These are phyloP conservation scores for Boletus pseudo-olivaceus DNA, from an alignment of 768 basidiomycete species.

Conservation along the genomic window DNA sequence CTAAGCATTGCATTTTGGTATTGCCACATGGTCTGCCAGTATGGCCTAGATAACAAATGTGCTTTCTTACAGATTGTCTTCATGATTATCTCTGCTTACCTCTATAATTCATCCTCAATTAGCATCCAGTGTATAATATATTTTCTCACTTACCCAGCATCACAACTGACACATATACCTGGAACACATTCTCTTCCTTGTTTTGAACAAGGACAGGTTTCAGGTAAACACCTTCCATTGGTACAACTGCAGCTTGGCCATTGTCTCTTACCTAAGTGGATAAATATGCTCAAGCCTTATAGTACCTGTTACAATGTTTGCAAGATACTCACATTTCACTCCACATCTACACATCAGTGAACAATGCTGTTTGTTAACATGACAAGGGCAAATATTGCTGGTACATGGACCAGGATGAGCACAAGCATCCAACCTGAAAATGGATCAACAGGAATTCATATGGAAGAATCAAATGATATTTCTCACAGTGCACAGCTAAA, in stretches of 20 bases:
- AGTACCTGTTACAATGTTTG: too few relatives aligned
- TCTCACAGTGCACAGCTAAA: slow-evolving; percentile 8
- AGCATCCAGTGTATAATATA: neutral
- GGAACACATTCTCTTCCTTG: slow-evolving; percentile 49
- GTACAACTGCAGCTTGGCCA: slow-evolving; percentile 11
- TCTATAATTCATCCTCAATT: slow-evolving; percentile 10
- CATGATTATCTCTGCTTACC: slow-evolving; percentile 8
- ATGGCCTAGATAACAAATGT: slow-evolving; percentile 12
- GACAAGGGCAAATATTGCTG: slow-evolving; percentile 40
- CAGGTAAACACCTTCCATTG: slow-evolving; percentile 28
- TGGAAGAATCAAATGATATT: neutral
- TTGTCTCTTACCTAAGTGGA: slow-evolving; percentile 13
- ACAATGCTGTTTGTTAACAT: slow-evolving; percentile 38
- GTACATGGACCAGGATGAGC: slow-evolving; percentile 48
- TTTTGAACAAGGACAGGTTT: slow-evolving; percentile 37
- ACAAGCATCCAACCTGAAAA: slow-evolving; percentile 37
- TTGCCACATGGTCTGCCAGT: slow-evolving; percentile 25
- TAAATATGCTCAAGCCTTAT: neutral
- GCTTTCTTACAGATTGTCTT: neutral
- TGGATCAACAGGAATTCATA: neutral
- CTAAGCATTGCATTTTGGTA: slow-evolving; percentile 24
- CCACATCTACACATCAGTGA: slow-evolving; percentile 47
- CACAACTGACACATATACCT: slow-evolving; percentile 44
- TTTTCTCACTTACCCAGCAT: slow-evolving; percentile 36
- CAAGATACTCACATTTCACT: slow-evolving; percentile 36